Percentiles rank a stretch among this genome's conserved stretches.
These are phyloP conservation scores for Cornus kousa DNA, from an alignment of 148 eudicot species.

Conservation along the genomic window DNA sequence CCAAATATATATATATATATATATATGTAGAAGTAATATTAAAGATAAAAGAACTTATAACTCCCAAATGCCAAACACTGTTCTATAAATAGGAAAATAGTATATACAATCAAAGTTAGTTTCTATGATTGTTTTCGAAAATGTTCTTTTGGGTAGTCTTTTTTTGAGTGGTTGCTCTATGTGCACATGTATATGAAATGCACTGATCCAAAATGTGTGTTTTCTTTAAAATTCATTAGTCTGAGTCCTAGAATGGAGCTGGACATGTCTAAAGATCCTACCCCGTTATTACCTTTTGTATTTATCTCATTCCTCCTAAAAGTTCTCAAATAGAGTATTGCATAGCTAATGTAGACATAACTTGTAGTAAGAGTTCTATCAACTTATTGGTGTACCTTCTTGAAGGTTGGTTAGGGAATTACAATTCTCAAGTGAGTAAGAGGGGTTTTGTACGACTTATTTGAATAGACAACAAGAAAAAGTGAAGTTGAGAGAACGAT, in stretches of 20 bases:
- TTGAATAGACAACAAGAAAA: not conserved
- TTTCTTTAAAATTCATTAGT: no score
- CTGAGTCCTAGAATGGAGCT: not conserved
- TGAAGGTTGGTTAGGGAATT: not conserved
- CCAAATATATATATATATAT: no score
- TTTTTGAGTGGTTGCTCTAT: not conserved
- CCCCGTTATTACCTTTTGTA: not conserved
- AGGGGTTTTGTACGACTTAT: not conserved
- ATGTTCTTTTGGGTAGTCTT: not conserved
- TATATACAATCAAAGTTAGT: not conserved
- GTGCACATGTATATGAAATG: not conserved
- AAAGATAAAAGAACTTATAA: not conserved
- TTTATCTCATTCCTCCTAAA: no score
- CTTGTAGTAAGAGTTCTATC: not conserved
- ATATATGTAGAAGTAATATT: no score
- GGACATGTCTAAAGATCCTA: not conserved
- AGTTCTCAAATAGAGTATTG: no score
- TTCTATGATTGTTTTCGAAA: not conserved
- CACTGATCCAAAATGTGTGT: no score
- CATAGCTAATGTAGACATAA: no score
- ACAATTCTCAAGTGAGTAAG: not conserved
- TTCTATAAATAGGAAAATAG: not conserved
- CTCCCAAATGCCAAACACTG: not conserved
- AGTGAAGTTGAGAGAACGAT: not conserved
- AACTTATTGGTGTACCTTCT: not conserved